Percentiles rank a stretch among this genome's conserved stretches.
Conservation (phyloP, 2,329 filamentous ascomycete genomes). For the Fusarium continuum region DNA sequence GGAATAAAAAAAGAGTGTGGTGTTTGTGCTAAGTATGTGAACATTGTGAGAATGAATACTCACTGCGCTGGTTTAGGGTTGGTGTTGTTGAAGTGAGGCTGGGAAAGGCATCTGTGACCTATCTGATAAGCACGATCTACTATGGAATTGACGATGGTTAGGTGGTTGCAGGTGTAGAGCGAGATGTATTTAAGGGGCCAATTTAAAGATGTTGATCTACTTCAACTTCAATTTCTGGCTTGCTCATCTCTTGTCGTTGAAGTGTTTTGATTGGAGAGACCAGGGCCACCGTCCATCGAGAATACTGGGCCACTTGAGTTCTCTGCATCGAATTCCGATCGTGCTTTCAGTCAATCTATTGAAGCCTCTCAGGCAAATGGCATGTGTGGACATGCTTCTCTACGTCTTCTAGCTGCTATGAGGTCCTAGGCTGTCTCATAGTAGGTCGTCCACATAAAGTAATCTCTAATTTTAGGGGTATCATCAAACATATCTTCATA, state of each 20-base stretch:
- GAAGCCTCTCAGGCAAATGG: neutral
- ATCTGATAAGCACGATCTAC: neutral
- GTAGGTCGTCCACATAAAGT: neutral
- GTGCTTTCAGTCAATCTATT: neutral
- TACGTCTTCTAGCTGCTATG: no score
- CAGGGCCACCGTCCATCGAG: neutral
- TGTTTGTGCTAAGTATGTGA: neutral
- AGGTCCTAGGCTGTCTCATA: neutral
- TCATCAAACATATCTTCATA: constrained; percentile 36
- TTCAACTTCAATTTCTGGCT: neutral
- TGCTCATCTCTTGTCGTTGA: neutral
- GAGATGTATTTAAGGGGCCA: neutral
- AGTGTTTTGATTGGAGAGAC: neutral
- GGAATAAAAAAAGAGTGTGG: neutral
- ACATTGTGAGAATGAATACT: neutral
- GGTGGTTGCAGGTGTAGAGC: no score
- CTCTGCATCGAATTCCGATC: neutral
- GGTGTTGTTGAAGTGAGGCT: neutral
- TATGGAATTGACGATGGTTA: neutral
- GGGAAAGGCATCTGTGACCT: neutral
- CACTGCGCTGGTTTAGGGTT: neutral
- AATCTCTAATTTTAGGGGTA: constrained; percentile 22
- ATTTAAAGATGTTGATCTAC: no score
- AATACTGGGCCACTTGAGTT: neutral
- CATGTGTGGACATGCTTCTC: neutral